Percentiles rank a stretch among this genome's conserved stretches.
phyloP scores from a whole-genome alignment of 768 basidiomycete genomes.

The Pulveroboletus sp. region DNA sequence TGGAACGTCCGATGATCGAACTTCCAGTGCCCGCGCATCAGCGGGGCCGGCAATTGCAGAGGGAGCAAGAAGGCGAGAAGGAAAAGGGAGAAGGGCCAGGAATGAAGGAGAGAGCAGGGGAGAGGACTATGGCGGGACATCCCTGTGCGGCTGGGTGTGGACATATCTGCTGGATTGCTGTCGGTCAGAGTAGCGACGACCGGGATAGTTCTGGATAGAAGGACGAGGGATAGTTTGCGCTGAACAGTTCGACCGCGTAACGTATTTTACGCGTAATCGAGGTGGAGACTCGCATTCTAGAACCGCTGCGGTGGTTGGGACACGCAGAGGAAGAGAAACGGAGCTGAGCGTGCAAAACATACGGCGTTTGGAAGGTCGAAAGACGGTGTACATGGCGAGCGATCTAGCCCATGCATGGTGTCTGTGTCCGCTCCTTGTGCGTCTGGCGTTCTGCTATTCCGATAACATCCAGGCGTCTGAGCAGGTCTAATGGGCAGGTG shows the following conservation, averaged over 20 bases:
- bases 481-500: too few species aligned
- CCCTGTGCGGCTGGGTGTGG: constrained; percentile 79
- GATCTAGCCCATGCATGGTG: too few species aligned
- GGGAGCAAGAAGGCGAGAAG: constrained; percentile 13
- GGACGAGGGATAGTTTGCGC: neutral
- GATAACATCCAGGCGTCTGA: too few species aligned
- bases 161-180: constrained; percentile 71
- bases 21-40: constrained; percentile 21
- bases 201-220: neutral
- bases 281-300: too few species aligned
- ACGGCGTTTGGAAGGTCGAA: too few species aligned
- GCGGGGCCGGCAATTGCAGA: constrained; percentile 23
- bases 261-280: too few species aligned
- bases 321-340: too few species aligned
- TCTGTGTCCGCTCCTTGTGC: too few species aligned
- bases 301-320: too few species aligned
- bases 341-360: too few species aligned
- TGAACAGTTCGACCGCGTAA: neutral
- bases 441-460: too few species aligned
- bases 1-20: constrained; percentile 51
- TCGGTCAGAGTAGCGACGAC: constrained; percentile 7
- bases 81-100: constrained; percentile 11
- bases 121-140: constrained; percentile 40
- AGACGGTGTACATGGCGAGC: too few species aligned
- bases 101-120: neutral